A percentile compares a stretch with the other conserved stretches of the same genome.
phyloP scores from a whole-genome alignment of 306 rosid genomes.

The Erythrophleum fordii region DNA sequence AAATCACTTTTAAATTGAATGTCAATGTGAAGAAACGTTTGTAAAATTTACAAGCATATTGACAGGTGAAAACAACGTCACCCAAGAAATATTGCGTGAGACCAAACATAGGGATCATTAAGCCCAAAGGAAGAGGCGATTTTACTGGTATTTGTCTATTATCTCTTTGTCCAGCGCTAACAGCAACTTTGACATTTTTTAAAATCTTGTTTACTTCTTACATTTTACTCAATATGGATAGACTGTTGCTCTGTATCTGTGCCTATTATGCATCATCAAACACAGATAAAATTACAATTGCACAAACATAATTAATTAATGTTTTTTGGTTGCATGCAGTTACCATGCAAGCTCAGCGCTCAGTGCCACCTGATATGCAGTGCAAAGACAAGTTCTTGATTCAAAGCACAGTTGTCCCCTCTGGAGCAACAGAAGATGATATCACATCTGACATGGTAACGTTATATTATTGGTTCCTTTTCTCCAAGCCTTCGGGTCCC shows the following conservation, averaged over 20 bases:
- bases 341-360: conserved; percentile 92
- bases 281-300: neutral
- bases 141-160: conserved; percentile 69
- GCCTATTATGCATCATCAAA: neutral
- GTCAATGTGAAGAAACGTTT: neutral
- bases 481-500: conserved; percentile 2
- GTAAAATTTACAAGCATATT: conserved; percentile 11
- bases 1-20: neutral
- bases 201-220: neutral
- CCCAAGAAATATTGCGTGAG: conserved; percentile 92
- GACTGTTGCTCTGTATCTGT: conserved; percentile 12
- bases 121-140: conserved; percentile 67
- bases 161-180: conserved; percentile 8
- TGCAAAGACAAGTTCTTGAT: conserved; percentile 97
- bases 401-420: conserved; percentile 67
- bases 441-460: conserved; percentile 74
- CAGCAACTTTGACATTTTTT: neutral
- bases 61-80: conserved; percentile 92
- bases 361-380: conserved; percentile 69
- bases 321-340: conserved; percentile 59
- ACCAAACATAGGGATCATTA: conserved; percentile 83
- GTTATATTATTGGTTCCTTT: neutral
- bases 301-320: neutral
- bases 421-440: conserved; percentile 71
- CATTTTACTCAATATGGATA: neutral